Percentiles rank a stretch among this genome's conserved stretches.
Conservation (phyloP, 805 yeast species). For the Monosporozyma aerobia region DNA sequence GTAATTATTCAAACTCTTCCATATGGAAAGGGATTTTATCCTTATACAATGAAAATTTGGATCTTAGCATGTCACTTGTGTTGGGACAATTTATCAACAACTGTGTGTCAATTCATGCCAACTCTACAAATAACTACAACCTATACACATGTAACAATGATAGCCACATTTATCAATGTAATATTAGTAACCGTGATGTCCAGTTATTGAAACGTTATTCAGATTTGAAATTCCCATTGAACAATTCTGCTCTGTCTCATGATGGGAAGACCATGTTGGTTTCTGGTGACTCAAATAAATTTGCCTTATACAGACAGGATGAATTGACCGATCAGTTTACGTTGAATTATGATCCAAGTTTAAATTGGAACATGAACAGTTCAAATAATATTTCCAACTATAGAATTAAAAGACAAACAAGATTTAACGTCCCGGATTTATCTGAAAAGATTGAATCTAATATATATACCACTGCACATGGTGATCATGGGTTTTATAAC, state of each 20-base stretch:
- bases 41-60: slow-evolving; percentile 39
- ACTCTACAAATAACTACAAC: slow-evolving; percentile 37
- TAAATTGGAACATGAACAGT: slow-evolving; percentile 15
- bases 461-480: slow-evolving; percentile 41
- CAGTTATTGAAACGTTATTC: slow-evolving; percentile 35
- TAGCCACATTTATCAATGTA: slow-evolving; percentile 54
- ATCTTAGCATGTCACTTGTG: slow-evolving; percentile 40
- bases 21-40: slow-evolving; percentile 44
- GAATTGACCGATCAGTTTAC: slow-evolving; percentile 24
- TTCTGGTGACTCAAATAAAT: slow-evolving; percentile 69
- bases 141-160: slow-evolving; percentile 82
- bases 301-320: slow-evolving; percentile 42
- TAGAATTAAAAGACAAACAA: slow-evolving; percentile 24
- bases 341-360: slow-evolving; percentile 20
- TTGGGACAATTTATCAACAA: slow-evolving; percentile 81
- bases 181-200: slow-evolving; percentile 42
- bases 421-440: slow-evolving; percentile 24
- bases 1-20: slow-evolving; percentile 24
- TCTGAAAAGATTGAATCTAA: slow-evolving; percentile 20
- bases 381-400: slow-evolving; percentile 12
- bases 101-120: slow-evolving; percentile 50
- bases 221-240: slow-evolving; percentile 57
- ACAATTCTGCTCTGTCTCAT: slow-evolving; percentile 63
- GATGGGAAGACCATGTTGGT: slow-evolving; percentile 50
- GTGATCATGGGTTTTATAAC: slow-evolving; percentile 79